phyloP scores from a whole-genome alignment of 371 early-diverging fungal genomes.

The Mortierella sp. region DNA sequence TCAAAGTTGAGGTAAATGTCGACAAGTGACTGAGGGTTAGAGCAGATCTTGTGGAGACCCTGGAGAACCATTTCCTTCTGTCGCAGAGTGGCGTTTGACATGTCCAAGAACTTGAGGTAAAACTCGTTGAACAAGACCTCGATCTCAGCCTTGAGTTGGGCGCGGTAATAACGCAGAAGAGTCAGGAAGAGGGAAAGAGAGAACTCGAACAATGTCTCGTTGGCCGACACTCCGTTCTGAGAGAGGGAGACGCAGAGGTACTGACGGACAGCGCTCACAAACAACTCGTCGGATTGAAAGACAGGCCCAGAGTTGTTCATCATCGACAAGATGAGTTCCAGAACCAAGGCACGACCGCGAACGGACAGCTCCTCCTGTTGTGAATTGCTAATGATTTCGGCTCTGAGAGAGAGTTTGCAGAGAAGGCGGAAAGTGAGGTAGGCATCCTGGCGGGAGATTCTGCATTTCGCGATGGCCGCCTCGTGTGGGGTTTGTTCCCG shows the following conservation, averaged over 20 bases:
- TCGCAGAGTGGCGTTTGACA: slow-evolving; percentile 58
- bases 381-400: slow-evolving; percentile 46
- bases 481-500: slow-evolving; percentile 46
- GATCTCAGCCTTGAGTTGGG: slow-evolving; percentile 80
- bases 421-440: slow-evolving; percentile 93
- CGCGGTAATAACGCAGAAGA: slow-evolving; percentile 67
- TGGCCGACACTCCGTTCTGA: slow-evolving; percentile 72
- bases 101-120: slow-evolving; percentile 77
- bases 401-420: slow-evolving; percentile 92
- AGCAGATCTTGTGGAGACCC: slow-evolving; percentile 70
- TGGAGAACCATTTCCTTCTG: slow-evolving; percentile 66
- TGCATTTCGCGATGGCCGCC: slow-evolving; percentile 40
- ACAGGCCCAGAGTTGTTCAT: slow-evolving; percentile 74
- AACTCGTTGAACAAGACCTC: slow-evolving; percentile 87
- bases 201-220: slow-evolving; percentile 78
- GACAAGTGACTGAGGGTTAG: slow-evolving; percentile 90
- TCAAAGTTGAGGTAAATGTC: slow-evolving; percentile 98
- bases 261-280: slow-evolving; percentile 75
- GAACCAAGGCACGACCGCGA: slow-evolving; percentile 63
- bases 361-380: slow-evolving; percentile 57
- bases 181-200: slow-evolving; percentile 76
- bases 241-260: slow-evolving; percentile 75
- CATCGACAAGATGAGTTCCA: slow-evolving; percentile 71
- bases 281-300: slow-evolving; percentile 61
- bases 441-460: slow-evolving; percentile 80